phyloP scores from a whole-genome alignment of 306 rosid genomes.

The Purshia tridentata region DNA sequence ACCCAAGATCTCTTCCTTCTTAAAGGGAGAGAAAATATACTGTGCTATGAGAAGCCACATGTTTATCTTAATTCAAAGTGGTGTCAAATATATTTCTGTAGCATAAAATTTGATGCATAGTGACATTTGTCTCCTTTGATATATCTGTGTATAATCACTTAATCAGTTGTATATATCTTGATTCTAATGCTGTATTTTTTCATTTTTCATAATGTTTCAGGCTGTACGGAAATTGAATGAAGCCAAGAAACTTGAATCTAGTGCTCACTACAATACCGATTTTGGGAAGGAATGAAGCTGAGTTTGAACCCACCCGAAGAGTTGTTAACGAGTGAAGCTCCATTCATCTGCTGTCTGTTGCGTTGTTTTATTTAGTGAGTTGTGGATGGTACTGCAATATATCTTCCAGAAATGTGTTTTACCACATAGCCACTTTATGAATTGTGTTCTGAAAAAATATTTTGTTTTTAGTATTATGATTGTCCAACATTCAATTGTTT shows the following conservation, averaged over 20 bases:
- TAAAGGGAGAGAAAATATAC: not conserved
- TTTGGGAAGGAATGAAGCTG: constrained; percentile 68
- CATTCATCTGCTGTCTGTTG: constrained; percentile 7
- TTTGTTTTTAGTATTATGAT: not conserved
- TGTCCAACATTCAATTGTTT: not conserved
- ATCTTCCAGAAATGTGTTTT: not conserved
- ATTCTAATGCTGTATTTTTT: not conserved
- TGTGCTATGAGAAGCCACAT: not conserved
- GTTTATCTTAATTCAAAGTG: not conserved
- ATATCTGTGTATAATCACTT: not conserved
- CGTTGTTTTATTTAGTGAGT: not conserved
- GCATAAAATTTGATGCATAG: not conserved
- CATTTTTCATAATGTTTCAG: constrained; percentile 40
- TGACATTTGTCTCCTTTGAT: not conserved
- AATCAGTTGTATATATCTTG: not conserved
- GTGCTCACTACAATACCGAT: constrained; percentile 76
- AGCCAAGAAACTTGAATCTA: constrained; percentile 84
- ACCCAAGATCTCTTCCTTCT: not conserved
- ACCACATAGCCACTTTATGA: not conserved
- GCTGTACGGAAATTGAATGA: constrained; percentile 66
- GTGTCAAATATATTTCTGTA: not conserved
- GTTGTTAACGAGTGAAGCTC: not conserved
- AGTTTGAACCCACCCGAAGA: not conserved
- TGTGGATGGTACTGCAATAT: not conserved
- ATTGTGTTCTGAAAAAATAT: not conserved